Evolutionary conservation across 2,329 filamentous ascomycete genomes (phyloP).

Genomic region (Talaromyces funiculosus): DNA sequence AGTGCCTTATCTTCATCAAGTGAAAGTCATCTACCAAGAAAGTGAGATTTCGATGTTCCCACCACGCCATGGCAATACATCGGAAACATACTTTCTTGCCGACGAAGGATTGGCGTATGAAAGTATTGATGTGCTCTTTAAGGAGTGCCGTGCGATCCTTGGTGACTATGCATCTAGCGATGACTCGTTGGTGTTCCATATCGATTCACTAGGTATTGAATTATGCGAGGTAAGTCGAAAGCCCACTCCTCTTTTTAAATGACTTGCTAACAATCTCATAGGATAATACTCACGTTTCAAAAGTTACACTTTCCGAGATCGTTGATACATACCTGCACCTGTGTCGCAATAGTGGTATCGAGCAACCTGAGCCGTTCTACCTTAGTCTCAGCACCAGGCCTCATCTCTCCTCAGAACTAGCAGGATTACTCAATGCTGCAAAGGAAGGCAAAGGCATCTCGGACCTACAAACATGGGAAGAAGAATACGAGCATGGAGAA

Average conservation of each 20-base stretch:
- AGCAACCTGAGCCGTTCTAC: constrained; percentile 52
- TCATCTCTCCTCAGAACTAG: constrained; percentile 50
- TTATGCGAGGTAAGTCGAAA: constrained; percentile 51
- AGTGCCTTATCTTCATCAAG: constrained; percentile 35
- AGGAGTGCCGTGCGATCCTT: constrained; percentile 51
- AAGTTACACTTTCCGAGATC: constrained; percentile 52
- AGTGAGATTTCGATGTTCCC: constrained; percentile 56
- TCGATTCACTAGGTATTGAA: constrained; percentile 52
- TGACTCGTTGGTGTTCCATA: constrained; percentile 52
- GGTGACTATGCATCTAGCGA: constrained; percentile 51
- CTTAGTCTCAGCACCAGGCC: constrained; percentile 51
- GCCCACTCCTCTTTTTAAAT: neutral
- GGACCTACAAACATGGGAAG: constrained; percentile 40
- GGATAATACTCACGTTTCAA: constrained; percentile 46
- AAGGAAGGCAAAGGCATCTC: constrained; percentile 54
- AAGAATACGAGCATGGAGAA: constrained; percentile 40
- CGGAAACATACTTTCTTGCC: constrained; percentile 53
- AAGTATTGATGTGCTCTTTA: constrained; percentile 51
- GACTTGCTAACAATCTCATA: constrained; percentile 30
- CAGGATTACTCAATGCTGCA: constrained; percentile 48
- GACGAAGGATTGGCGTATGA: constrained; percentile 51
- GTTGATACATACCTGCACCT: constrained; percentile 56
- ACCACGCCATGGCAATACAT: constrained; percentile 47
- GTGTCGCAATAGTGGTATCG: constrained; percentile 53
- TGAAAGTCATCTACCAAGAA: constrained; percentile 52